phyloP scores from a whole-genome alignment of 2,329 filamentous ascomycete genomes.

The Colletotrichum cereale region DNA sequence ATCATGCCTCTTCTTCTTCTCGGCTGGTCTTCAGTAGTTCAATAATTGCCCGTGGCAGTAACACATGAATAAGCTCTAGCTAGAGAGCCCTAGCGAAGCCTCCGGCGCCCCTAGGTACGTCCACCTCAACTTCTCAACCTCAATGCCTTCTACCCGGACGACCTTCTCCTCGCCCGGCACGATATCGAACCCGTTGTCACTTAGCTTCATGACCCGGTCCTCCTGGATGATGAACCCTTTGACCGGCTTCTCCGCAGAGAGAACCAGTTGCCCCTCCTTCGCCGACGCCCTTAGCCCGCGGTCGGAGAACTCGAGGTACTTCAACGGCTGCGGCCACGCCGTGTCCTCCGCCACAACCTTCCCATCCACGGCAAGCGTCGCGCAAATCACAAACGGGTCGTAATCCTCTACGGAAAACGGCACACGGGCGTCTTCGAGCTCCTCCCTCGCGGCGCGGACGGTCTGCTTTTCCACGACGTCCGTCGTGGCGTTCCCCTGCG shows the following conservation, averaged over 20 bases:
- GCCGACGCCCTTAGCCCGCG: conserved; percentile 53
- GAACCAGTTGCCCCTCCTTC: conserved; percentile 44
- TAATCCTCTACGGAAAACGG: conserved; percentile 53
- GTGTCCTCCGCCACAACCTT: conserved; percentile 60
- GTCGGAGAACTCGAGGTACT: conserved; percentile 66
- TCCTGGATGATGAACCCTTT: conserved; percentile 70
- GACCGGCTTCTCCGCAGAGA: conserved; percentile 60
- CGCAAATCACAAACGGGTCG: conserved; percentile 62
- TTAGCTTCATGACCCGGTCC: conserved; percentile 57
- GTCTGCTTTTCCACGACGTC: conserved; percentile 53
- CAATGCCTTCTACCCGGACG: conserved; percentile 33
- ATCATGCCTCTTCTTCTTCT: neutral
- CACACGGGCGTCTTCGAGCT: conserved; percentile 41
- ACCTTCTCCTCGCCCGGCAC: conserved; percentile 59
- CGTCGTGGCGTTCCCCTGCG: conserved; percentile 54
- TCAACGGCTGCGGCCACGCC: conserved; percentile 73
- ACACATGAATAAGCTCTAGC: neutral
- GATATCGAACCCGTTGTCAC: conserved; percentile 70
- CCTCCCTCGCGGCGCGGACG: conserved; percentile 20
- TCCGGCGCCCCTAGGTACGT: conserved; percentile 41
- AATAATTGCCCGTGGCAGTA: neutral
- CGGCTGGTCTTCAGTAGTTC: neutral
- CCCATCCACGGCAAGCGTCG: conserved; percentile 55
- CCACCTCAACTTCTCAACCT: conserved; percentile 36
- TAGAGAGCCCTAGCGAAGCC: conserved; percentile 11